These are phyloP conservation scores for Trifolium dubium DNA, from an alignment of 306 rosid species.

Conservation along the genomic window DNA sequence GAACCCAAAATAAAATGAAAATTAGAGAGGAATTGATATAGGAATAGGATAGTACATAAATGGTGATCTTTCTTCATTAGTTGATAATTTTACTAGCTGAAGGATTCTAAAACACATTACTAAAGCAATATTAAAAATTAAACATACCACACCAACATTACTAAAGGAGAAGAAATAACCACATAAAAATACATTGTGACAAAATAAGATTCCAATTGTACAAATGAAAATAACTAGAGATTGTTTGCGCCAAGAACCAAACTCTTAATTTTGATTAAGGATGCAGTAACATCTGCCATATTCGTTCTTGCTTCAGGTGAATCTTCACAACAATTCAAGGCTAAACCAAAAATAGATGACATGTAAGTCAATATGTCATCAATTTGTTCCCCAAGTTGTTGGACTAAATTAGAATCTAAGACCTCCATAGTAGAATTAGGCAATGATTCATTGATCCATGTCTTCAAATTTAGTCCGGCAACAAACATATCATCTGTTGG, in stretches of 20 bases:
- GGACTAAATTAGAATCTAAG: slow-evolving; percentile 20
- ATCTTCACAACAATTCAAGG: slow-evolving; percentile 16
- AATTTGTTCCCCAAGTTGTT: slow-evolving; percentile 9
- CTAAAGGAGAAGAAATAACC: background rate
- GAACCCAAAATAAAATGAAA: too few relatives aligned
- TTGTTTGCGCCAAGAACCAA: background rate
- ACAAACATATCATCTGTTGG: background rate
- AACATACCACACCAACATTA: background rate
- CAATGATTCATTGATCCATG: slow-evolving; percentile 4
- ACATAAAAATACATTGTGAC: too few relatives aligned
- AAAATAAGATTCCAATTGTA: background rate
- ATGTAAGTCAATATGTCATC: background rate
- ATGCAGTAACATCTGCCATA: slow-evolving; percentile 6
- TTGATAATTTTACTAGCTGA: too few relatives aligned
- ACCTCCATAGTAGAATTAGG: slow-evolving; percentile 24
- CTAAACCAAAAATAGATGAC: slow-evolving; percentile 12
- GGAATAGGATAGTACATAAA: too few relatives aligned
- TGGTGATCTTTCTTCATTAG: too few relatives aligned
- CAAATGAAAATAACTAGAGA: background rate
- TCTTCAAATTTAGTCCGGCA: background rate
- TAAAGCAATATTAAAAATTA: too few relatives aligned
- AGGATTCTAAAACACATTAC: too few relatives aligned
- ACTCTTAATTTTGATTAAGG: slow-evolving; percentile 15
- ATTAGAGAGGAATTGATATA: too few relatives aligned
- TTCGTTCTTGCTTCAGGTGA: slow-evolving; percentile 26